A percentile compares a stretch with the other conserved stretches of the same genome.
These are phyloP conservation scores for Fusarium praegraminearum DNA, from an alignment of 2,329 filamentous ascomycete species.

Conservation along the genomic window DNA sequence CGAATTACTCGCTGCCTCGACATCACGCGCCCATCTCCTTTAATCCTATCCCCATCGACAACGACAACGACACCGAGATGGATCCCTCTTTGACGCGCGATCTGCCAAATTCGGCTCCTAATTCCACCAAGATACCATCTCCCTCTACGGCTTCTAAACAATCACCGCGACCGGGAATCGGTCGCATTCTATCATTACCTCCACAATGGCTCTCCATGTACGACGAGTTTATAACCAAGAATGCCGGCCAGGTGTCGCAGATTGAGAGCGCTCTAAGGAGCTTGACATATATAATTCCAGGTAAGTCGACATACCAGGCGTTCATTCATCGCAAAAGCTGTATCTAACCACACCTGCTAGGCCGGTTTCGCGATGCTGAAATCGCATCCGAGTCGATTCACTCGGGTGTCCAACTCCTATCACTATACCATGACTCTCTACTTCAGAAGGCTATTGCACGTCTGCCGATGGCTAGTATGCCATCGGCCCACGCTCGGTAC, in stretches of 20 bases:
- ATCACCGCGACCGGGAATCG: conserved; percentile 44
- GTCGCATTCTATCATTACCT: conserved; percentile 66
- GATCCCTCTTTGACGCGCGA: conserved; percentile 41
- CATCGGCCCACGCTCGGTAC: conserved; percentile 72
- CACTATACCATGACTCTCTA: conserved; percentile 91
- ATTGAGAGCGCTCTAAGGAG: conserved; percentile 94
- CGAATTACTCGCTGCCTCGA: conserved; percentile 14
- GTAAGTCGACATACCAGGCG: conserved; percentile 54
- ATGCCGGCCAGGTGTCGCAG: conserved; percentile 91
- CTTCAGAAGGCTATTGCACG: conserved; percentile 75
- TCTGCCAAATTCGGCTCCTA: conserved; percentile 36
- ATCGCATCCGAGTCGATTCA: conserved; percentile 94
- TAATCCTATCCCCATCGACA: conserved; percentile 14
- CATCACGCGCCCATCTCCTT: conserved; percentile 32
- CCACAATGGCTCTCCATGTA: conserved; percentile 78
- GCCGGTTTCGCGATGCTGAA: conserved; percentile 90
- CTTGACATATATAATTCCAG: conserved; percentile 95
- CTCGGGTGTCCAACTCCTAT: conserved; percentile 88
- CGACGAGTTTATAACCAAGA: conserved; percentile 93
- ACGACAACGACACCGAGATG: conserved; percentile 26
- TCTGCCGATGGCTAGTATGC: conserved; percentile 64
- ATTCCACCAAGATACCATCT: conserved; percentile 28
- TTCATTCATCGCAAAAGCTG: background rate
- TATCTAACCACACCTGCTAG: conserved; percentile 54
- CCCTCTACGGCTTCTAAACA: conserved; percentile 23